phyloP scores from a whole-genome alignment of 768 basidiomycete species.

The Gelatoporia subvermispora region DNA sequence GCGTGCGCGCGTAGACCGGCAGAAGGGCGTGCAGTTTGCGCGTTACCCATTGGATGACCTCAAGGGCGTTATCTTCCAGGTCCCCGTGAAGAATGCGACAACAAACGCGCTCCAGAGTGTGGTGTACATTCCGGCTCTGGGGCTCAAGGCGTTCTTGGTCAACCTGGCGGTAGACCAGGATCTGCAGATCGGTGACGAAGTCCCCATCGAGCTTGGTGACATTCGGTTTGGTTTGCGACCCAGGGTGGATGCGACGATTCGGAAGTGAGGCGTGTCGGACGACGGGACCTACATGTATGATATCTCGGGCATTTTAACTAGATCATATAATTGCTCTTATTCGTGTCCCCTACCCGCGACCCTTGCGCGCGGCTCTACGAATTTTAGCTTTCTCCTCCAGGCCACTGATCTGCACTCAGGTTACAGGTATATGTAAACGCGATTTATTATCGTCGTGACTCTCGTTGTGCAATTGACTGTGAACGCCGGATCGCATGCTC shows the following conservation, averaged over 20 bases:
- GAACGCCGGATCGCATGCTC: no score
- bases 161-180: background rate
- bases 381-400: no score
- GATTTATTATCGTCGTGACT: no score
- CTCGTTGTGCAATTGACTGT: no score
- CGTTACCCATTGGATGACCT: constrained; percentile 26
- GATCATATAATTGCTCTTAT: no score
- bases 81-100: background rate
- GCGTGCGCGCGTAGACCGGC: constrained; percentile 30
- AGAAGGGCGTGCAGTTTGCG: constrained; percentile 7
- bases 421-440: no score
- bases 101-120: background rate
- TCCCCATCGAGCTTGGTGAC: constrained; percentile 1
- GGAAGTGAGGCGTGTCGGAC: background rate
- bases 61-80: constrained; percentile 8
- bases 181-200: background rate
- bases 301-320: no score
- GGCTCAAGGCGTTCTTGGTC: constrained; percentile 3
- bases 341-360: no score
- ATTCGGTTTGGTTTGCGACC: constrained; percentile 6
- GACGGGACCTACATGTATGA: background rate
- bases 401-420: no score
- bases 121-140: constrained; percentile 8
- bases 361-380: no score
- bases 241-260: background rate